Evolutionary conservation across 805 yeast genomes (phyloP).

Genomic region (Starmerella bacillaris): DNA sequence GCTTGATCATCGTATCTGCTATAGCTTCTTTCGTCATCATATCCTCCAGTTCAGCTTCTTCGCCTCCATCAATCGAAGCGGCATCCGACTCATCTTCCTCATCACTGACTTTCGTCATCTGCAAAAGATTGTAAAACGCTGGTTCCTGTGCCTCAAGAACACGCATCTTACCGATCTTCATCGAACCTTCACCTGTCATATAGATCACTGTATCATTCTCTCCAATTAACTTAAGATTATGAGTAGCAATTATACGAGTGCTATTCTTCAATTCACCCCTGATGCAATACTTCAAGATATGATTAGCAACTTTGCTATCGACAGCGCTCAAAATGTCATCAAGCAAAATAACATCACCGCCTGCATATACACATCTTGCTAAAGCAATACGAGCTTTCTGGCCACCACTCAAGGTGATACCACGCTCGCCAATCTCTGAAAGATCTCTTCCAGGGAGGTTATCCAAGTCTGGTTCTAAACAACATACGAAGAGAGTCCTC

Average conservation of each 20-base stretch:
- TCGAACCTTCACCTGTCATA: constrained; percentile 39
- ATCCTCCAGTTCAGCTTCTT: background rate
- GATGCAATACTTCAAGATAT: constrained; percentile 53
- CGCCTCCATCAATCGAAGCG: background rate
- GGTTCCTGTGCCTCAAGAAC: constrained; percentile 27
- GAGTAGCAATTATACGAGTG: constrained; percentile 69
- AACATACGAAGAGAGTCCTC: constrained; percentile 43
- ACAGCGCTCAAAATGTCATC: constrained; percentile 82
- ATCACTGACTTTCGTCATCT: background rate
- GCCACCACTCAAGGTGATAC: constrained; percentile 77
- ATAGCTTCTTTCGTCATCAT: background rate
- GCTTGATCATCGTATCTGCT: too few relatives aligned
- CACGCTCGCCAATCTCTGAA: constrained; percentile 69
- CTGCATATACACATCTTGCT: constrained; percentile 64
- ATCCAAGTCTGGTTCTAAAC: constrained; percentile 46
- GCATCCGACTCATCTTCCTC: background rate
- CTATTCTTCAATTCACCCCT: constrained; percentile 36
- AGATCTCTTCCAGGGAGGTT: constrained; percentile 54
- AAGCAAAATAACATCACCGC: constrained; percentile 44
- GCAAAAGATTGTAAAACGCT: background rate
- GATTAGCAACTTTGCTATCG: constrained; percentile 70
- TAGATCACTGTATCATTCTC: constrained; percentile 58
- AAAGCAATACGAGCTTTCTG: constrained; percentile 73
- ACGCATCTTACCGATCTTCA: constrained; percentile 42
- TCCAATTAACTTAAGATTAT: constrained; percentile 55